phyloP scores from a whole-genome alignment of 805 yeast genomes.

The Candida corydali region DNA sequence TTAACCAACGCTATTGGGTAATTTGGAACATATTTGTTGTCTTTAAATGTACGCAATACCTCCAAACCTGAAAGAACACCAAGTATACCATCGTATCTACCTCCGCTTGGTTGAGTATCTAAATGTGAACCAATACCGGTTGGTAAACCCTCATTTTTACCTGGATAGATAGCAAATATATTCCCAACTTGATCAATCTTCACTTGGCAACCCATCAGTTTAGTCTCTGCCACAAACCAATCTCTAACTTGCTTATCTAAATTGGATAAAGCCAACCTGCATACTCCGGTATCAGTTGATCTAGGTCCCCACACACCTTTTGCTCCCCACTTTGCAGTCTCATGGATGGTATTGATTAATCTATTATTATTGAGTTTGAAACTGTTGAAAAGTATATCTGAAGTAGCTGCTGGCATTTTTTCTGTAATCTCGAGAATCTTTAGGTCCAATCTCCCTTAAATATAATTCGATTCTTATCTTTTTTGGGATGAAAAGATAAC shows the following conservation, averaged over 20 bases:
- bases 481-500: background rate
- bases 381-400: background rate
- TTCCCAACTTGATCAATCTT: constrained; percentile 65
- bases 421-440: too few relatives aligned
- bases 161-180: constrained; percentile 63
- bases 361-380: constrained; percentile 26
- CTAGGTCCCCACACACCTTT: constrained; percentile 57
- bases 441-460: too few relatives aligned
- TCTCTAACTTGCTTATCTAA: constrained; percentile 61
- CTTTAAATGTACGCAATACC: constrained; percentile 61
- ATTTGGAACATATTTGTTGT: constrained; percentile 53
- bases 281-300: constrained; percentile 61
- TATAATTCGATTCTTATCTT: too few relatives aligned
- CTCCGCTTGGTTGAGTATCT: constrained; percentile 78
- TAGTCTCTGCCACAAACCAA: constrained; percentile 57
- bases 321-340: constrained; percentile 61
- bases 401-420: background rate
- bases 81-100: constrained; percentile 68
- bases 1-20: constrained; percentile 61
- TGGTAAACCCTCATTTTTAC: constrained; percentile 43
- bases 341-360: constrained; percentile 55
- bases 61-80: constrained; percentile 70
- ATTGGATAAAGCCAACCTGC: constrained; percentile 59
- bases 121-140: constrained; percentile 71
- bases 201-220: constrained; percentile 51